Evolutionary conservation across 164 flowering plant genomes (phyloP).

Genomic region (Kingdonia uniflora): DNA sequence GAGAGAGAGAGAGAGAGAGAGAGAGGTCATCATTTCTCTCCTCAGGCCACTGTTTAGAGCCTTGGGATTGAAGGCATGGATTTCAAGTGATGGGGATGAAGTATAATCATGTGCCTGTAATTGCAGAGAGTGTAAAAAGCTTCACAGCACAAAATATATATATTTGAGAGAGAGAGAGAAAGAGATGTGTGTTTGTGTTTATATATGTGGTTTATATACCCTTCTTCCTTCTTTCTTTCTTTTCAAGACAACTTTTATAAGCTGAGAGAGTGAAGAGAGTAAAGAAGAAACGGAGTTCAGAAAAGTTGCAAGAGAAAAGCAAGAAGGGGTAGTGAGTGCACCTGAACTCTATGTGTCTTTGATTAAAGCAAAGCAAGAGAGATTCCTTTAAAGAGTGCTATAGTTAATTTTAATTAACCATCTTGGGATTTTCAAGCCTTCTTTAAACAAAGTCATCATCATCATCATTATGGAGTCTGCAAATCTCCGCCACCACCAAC

Average conservation of each 20-base stretch:
- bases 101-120: constrained; percentile 50
- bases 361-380: constrained; percentile 31
- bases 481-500: constrained; percentile 40
- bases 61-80: constrained; percentile 72
- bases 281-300: constrained; percentile 35
- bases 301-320: constrained; percentile 36
- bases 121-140: constrained; percentile 31
- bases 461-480: constrained; percentile 71
- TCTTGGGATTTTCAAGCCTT: constrained; percentile 69
- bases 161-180: constrained; percentile 16
- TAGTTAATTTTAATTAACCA: constrained; percentile 17
- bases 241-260: constrained; percentile 42
- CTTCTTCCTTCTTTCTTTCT: constrained; percentile 20
- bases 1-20: constrained; percentile 12
- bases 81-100: constrained; percentile 32
- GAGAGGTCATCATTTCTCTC: constrained; percentile 36
- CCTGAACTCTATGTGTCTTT: constrained; percentile 36
- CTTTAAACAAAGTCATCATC: constrained; percentile 15
- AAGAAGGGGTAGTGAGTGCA: constrained; percentile 33
- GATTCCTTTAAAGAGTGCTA: constrained; percentile 25
- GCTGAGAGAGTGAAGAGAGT: constrained; percentile 39
- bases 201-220: constrained; percentile 1
- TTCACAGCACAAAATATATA: constrained; percentile 3
- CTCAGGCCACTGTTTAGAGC: constrained; percentile 35
- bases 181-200: neutral